Base-by-base conservation (phyloP, 805 yeast species). In the Suhomyces sp. region DNA sequence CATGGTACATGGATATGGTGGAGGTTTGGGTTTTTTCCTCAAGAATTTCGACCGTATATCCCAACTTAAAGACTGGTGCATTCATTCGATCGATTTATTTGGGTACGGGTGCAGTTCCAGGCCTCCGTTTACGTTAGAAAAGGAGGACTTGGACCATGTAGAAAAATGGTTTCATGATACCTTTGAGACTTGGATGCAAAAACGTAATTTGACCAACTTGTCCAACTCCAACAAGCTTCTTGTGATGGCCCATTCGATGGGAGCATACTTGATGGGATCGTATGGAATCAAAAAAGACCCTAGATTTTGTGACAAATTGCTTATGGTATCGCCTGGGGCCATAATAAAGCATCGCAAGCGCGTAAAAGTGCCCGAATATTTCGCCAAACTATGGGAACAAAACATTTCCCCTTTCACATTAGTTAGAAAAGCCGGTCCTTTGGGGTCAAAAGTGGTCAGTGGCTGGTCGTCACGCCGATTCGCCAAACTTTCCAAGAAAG, bases 261-360 rank as follows among this genome's bases (percentile, higher is more conserved):
- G 99, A 4, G 97, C 96, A 0, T 93, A 92, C 64, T 61, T 93
- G 22, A 81, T 87, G 65, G 80, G 86, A 0, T 69, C 86, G 4
- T 88, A 90, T 60, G 87, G 89, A 3, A 74, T 84, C 50, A 76
- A 77, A 50, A 71, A 77, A 56, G 57, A 65, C 49, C 90, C 93
- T 0, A 70, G 74, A 1, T 80, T 83, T 45, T 86, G 92, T 56
- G 73, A 77, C 47, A 87, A 86, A 60, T 64, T 93, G 35, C 64
- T 91, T n/a, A 78, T 92, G 74, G 86, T 90, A 6, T 88, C 96
- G 0, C 98, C 98, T 0, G 98, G 96, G 0, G 97, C 96, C 3
- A 83, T 94, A 5, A 79, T 81, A 38, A 76, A 77, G 52, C 82
- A 82, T 44, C 59, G 71, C 5, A 65, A 62, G 22, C 67, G 61